Conservation (phyloP, 2,329 filamentous ascomycete genomes). For the Aspergillus uvarum region DNA sequence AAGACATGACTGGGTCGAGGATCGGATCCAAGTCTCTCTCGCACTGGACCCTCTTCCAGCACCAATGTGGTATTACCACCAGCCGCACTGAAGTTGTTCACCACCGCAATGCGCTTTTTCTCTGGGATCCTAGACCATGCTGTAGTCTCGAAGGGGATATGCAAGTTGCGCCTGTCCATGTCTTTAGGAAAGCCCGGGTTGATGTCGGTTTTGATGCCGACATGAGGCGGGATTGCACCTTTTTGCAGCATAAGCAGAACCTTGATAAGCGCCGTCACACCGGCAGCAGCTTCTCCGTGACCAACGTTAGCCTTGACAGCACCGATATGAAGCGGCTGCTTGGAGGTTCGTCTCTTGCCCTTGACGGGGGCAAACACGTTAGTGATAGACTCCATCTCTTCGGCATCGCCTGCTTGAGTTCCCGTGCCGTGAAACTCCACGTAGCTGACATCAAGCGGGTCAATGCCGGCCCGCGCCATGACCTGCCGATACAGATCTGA, state of each 20-base stretch:
- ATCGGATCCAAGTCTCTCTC: constrained; percentile 47
- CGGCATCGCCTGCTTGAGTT: constrained; percentile 42
- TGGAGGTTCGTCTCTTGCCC: constrained; percentile 16
- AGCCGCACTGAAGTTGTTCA: constrained; percentile 70
- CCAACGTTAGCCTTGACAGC: constrained; percentile 38
- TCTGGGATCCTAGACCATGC: constrained; percentile 22
- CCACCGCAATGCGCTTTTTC: constrained; percentile 32
- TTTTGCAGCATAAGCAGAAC: too few relatives aligned
- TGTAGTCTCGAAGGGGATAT: constrained; percentile 45
- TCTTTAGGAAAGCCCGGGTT: constrained; percentile 34
- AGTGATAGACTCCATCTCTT: constrained; percentile 39
- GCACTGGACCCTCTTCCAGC: constrained; percentile 54
- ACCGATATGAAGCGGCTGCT: constrained; percentile 24
- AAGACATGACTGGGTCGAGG: constrained; percentile 30
- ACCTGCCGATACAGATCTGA: constrained; percentile 37
- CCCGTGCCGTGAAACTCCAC: constrained; percentile 46
- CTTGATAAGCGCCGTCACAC: too few relatives aligned
- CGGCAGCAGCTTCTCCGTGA: constrained; percentile 45
- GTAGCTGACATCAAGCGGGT: constrained; percentile 39
- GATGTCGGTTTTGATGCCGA: constrained; percentile 60
- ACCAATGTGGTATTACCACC: constrained; percentile 68
- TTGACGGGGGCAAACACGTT: constrained; percentile 28
- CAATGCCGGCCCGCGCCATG: constrained; percentile 36
- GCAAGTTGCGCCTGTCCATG: constrained; percentile 29
- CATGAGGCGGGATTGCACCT: constrained; percentile 59